A percentile compares a stretch with the other conserved stretches of the same genome.
These are phyloP conservation scores for Tagetes patula DNA, from an alignment of 129 eudicot genomes.

Conservation along the genomic window DNA sequence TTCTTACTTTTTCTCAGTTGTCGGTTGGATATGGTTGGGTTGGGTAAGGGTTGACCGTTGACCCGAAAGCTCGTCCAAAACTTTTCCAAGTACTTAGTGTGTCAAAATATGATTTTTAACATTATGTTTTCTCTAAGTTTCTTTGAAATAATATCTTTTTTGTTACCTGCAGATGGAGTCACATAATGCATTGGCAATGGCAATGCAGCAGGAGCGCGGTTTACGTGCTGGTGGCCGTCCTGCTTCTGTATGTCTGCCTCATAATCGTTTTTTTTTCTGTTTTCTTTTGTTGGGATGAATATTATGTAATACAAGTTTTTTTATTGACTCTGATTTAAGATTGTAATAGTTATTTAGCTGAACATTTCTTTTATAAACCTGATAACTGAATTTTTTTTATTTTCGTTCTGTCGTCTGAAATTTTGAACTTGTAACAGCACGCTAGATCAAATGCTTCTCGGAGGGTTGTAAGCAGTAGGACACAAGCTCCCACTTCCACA, in stretches of 20 bases:
- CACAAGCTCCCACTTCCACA: constrained; percentile 49
- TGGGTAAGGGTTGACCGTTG: background rate
- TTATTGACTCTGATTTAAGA: background rate
- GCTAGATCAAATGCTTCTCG: constrained; percentile 39
- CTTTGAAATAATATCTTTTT: background rate
- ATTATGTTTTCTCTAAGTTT: background rate
- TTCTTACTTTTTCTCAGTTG: background rate
- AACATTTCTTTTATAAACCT: background rate
- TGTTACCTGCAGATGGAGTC: constrained; percentile 43
- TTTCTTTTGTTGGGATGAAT: background rate
- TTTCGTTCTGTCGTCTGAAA: background rate
- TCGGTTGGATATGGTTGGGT: background rate
- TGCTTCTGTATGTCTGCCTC: constrained; percentile 50
- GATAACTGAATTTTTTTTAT: background rate
- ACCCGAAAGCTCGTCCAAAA: background rate
- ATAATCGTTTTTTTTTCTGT: background rate
- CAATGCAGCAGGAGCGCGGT: constrained; percentile 52
- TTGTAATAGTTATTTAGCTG: background rate
- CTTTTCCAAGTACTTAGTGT: background rate
- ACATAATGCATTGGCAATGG: constrained; percentile 42
- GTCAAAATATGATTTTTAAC: background rate
- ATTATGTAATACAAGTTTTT: background rate
- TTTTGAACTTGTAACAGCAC: constrained; percentile 32
- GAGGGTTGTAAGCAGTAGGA: constrained; percentile 38
- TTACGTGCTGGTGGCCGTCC: constrained; percentile 43